A percentile compares a stretch with the other conserved stretches of the same genome.
Evolutionary conservation across 192 early-diverging fungal genomes (phyloP).

Genomic region (Podila clonocystis): DNA sequence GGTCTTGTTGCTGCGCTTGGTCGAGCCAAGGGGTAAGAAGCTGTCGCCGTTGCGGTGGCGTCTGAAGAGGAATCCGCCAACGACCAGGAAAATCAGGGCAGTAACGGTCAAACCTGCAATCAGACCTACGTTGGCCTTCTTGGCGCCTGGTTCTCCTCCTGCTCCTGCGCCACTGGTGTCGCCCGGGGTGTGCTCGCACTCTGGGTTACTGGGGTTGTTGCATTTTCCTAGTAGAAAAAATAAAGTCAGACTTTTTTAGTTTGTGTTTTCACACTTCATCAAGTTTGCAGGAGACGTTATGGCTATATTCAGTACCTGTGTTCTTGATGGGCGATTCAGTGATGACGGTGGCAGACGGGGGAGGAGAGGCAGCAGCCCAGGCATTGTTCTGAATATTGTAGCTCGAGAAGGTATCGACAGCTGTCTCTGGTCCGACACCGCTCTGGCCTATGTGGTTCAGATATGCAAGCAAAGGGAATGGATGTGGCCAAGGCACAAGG

Average conservation of each 20-base stretch:
- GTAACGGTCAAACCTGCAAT: neutral
- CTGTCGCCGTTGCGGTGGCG: conserved; percentile 2
- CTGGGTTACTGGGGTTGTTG: conserved; percentile 21
- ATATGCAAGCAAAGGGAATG: neutral
- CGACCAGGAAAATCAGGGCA: neutral
- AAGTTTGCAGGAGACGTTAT: too few species aligned
- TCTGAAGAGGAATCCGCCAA: conserved; percentile 8
- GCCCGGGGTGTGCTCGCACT: conserved; percentile 1
- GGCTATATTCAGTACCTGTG: neutral
- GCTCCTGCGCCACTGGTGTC: neutral
- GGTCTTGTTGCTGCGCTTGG: neutral
- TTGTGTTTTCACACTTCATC: too few species aligned
- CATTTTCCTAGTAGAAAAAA: conserved; percentile 1
- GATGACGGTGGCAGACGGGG: neutral
- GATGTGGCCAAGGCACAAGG: too few species aligned
- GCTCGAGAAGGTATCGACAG: conserved; percentile 4
- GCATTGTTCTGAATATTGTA: neutral
- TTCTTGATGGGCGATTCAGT: conserved; percentile 12
- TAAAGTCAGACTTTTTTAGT: neutral
- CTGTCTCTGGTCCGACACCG: neutral
- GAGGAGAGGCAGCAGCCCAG: neutral
- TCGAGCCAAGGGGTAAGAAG: neutral
- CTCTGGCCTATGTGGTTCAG: neutral
- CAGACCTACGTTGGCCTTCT: neutral
- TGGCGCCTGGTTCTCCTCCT: neutral